Conservation (phyloP, 495 filamentous ascomycete genomes). For the Aspergillus bridgeri region DNA sequence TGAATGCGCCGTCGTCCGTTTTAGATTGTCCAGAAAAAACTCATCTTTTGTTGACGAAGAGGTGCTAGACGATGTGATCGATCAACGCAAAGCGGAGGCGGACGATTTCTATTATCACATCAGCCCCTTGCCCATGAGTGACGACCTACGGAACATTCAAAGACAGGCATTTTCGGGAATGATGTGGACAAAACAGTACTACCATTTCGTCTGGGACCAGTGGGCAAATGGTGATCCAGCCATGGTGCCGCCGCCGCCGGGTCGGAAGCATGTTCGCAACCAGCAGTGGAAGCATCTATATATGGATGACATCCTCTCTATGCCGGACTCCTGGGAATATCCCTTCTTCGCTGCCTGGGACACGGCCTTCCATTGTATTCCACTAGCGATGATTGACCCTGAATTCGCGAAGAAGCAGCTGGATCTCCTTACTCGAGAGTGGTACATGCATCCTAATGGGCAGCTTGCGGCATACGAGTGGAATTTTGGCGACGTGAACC, state of each 20-base stretch:
- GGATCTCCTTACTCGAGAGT: constrained; percentile 90
- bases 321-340: constrained; percentile 99
- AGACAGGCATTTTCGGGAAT: constrained; percentile 91
- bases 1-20: constrained; percentile 92
- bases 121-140: constrained; percentile 89
- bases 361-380: constrained; percentile 93
- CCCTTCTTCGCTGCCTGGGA: constrained; percentile 99
- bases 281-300: constrained; percentile 89
- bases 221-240: constrained; percentile 80
- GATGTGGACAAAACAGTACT: constrained; percentile 98
- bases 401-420: constrained; percentile 98
- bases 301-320: constrained; percentile 90
- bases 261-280: constrained; percentile 79
- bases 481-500: constrained; percentile 98
- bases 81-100: constrained; percentile 77
- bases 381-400: constrained; percentile 92
- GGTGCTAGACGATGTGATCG: constrained; percentile 85
- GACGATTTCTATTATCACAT: constrained; percentile 95
- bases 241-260: constrained; percentile 78
- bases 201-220: constrained; percentile 94
- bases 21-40: constrained; percentile 72
- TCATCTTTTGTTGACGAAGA: constrained; percentile 86
- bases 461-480: constrained; percentile 92
- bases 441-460: constrained; percentile 99
- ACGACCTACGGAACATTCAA: constrained; percentile 93